These are phyloP conservation scores for Eimeria acervulina DNA, from an alignment of 169 alveolate genomes.

Conservation along the genomic window DNA sequence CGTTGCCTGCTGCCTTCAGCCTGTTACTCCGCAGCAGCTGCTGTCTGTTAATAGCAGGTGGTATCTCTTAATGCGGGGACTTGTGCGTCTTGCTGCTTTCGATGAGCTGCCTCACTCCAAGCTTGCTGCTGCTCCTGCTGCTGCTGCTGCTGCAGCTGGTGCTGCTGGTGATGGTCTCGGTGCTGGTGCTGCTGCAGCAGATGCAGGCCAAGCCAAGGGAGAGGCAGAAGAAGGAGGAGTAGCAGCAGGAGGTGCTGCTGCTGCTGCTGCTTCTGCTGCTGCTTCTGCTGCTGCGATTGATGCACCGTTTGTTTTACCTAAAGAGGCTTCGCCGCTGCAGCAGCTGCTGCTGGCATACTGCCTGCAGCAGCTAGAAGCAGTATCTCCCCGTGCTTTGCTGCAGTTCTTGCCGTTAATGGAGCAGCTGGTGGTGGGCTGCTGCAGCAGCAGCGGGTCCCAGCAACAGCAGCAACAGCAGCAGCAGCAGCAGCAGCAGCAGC, in stretches of 20 bases:
- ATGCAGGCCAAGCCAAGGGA: not conserved
- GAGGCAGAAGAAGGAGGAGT: not conserved
- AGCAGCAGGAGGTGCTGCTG: not conserved
- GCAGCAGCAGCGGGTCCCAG: not conserved
- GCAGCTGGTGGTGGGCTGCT: constrained; percentile 7
- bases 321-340: constrained; percentile 29
- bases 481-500: constrained; percentile 29
- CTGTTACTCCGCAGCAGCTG: not conserved
- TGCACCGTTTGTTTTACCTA: constrained; percentile 32
- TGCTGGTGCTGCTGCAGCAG: constrained; percentile 13
- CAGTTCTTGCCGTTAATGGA: constrained; percentile 51
- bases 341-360: constrained; percentile 55
- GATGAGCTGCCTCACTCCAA: not conserved
- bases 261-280: constrained; percentile 30
- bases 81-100: constrained; percentile 29
- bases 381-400: constrained; percentile 40
- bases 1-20: constrained; percentile 27
- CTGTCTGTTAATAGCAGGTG: constrained; percentile 26
- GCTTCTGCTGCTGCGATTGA: not conserved
- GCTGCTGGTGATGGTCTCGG: not conserved
- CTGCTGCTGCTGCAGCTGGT: not conserved
- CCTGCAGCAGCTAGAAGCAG: constrained; percentile 62
- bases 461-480: constrained; percentile 1
- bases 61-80: constrained; percentile 53
- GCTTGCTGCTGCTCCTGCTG: not conserved